Conservation (phyloP, 202 grass and related monocot genomes). For the Carex arenaria region DNA sequence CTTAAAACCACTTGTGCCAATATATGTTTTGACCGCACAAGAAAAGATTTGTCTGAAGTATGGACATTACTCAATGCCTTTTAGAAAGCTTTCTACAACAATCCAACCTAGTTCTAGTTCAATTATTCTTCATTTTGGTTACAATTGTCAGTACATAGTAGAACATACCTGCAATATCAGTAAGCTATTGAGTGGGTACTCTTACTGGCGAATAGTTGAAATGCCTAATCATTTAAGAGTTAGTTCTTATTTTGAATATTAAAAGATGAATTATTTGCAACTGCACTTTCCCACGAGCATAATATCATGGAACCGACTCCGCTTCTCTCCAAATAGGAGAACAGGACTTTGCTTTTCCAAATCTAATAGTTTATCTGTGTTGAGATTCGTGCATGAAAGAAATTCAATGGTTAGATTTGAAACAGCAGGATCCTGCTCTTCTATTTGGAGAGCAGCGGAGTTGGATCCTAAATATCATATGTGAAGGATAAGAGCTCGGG, state of each 20-base stretch:
- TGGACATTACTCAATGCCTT: neutral
- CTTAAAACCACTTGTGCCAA: neutral
- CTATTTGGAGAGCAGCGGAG: too few species aligned
- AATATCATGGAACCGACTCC: constrained; percentile 21
- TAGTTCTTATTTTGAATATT: neutral
- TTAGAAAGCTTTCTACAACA: neutral
- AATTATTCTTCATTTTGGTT: neutral
- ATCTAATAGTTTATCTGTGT: too few species aligned
- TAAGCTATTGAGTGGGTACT: neutral
- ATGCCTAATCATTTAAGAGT: neutral
- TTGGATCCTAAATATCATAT: neutral
- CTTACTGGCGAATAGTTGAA: neutral
- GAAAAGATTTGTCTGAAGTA: neutral
- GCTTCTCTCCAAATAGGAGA: too few species aligned
- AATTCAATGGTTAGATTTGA: too few species aligned
- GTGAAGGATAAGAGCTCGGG: constrained; percentile 78
- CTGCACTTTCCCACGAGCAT: constrained; percentile 69
- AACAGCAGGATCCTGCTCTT: too few species aligned
- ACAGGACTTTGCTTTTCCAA: too few species aligned
- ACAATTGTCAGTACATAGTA: neutral
- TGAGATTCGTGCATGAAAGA: too few species aligned
- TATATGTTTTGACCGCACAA: neutral
- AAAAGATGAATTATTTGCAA: constrained; percentile 33
- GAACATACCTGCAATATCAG: neutral
- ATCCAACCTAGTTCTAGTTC: neutral